Base-by-base conservation (phyloP, 2,329 filamentous ascomycete species). In the Teratosphaeriaceae sp. region DNA sequence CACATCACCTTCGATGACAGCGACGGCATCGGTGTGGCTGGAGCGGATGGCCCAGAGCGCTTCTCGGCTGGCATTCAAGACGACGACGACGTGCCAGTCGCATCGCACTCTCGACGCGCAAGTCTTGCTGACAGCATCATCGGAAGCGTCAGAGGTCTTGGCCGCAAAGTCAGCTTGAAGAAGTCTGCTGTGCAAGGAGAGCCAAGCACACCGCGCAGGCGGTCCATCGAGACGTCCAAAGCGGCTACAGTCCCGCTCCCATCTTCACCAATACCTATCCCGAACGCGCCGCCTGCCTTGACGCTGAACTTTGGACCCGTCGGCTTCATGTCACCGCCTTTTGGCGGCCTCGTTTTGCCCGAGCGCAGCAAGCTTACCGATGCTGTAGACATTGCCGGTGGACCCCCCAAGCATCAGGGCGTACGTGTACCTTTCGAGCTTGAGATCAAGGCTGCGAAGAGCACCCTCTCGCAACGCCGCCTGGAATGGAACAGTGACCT, bases 261-360 rank as follows among this genome's bases (percentile, higher is more conserved):
- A 9, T 56, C 54, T 6, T 55, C 53, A 22, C 54, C 57, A 2
- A 53, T 59, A 24, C 34, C 45, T 19, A 53, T 58, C 5, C 49
- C 56, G 6, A 37, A 36, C 2, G 23, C 45, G 12, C 26, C 47
- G 19, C 47, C 54, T 20, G 43, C 45, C n/a, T 43, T 57, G 13
- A 45, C 47, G 11, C 43, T 61, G 12, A 51, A 59, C 23, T 42
- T 60, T 12, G 50, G 45, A 5, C 47, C 51, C 19, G 19, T 49
- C 9, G 48, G 43, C 16, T 42, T 55, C 23, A 40, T 57, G 21
- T 45, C 50, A 13, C 37, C 46, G 6, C 38, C 35, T 21, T 51
- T 56, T 26, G 40, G 37, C 16, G 15, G 37, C 6, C 12, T n/a
- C 37, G n/a, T 13, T 11, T 16, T 38, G 39, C 5, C 40, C 51